These are phyloP conservation scores for Daldinia grandis DNA, from an alignment of 495 filamentous ascomycete species.

Conservation along the genomic window DNA sequence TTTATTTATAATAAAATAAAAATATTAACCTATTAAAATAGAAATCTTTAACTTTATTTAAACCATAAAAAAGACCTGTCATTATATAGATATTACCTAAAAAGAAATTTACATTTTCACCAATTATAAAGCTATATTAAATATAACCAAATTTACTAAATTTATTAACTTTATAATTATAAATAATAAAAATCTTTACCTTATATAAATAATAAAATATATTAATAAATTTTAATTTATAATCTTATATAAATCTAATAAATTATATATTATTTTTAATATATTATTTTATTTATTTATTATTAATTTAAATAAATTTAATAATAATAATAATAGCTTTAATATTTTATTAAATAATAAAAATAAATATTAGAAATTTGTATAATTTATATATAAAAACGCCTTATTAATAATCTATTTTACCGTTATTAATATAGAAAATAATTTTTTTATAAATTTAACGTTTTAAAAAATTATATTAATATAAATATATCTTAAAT, in stretches of 20 bases:
- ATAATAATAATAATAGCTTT: conserved; percentile 1
- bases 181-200: too few species aligned
- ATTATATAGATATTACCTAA: conserved; percentile 9
- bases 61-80: background rate
- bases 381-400: background rate
- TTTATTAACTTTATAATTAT: conserved; percentile 1
- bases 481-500: conserved; percentile 3
- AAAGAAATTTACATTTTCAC: conserved; percentile 3
- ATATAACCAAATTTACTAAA: conserved; percentile 5
- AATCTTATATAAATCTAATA: conserved; percentile 7
- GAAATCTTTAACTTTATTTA: conserved; percentile 5
- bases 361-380: conserved; percentile 2
- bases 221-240: conserved; percentile 14
- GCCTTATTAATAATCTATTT: background rate
- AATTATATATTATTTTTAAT: conserved; percentile 12
- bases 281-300: conserved; percentile 1
- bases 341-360: conserved; percentile 2
- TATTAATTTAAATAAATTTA: background rate
- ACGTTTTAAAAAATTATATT: conserved; percentile 1
- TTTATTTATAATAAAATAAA: background rate
- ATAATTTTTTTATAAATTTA: background rate
- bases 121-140: conserved; percentile 7
- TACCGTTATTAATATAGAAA: background rate
- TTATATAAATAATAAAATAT: conserved; percentile 10
- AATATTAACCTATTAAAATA: conserved; percentile 14